A percentile compares a stretch with the other conserved stretches of the same genome.
Evolutionary conservation across 805 yeast genomes (phyloP).

Genomic region (Jamesozyma spencerorum): DNA sequence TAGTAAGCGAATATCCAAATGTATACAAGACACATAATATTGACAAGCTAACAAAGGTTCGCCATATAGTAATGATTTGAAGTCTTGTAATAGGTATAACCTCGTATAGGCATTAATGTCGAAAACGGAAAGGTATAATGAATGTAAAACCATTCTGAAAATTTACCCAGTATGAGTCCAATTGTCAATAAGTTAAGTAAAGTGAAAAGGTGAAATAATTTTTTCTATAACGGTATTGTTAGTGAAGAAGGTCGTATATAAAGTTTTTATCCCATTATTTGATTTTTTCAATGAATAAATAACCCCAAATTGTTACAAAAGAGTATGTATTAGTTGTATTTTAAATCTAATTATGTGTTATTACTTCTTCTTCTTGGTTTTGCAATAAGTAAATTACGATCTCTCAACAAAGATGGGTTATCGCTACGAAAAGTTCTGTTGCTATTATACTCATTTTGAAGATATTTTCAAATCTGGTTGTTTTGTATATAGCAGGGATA

Average conservation of each 20-base stretch:
- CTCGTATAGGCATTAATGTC: conserved; percentile 72
- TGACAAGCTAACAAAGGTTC: conserved; percentile 88
- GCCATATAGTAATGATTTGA: conserved; percentile 83
- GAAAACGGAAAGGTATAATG: conserved; percentile 56
- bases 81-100: conserved; percentile 69
- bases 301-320: no score
- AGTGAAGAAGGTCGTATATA: conserved; percentile 27
- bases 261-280: conserved; percentile 21
- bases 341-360: no score
- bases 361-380: no score
- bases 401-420: no score
- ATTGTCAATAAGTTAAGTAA: conserved; percentile 56
- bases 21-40: conserved; percentile 54
- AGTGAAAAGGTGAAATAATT: conserved; percentile 69
- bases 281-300: conserved; percentile 14
- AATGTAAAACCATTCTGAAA: conserved; percentile 69
- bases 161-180: conserved; percentile 70
- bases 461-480: no score
- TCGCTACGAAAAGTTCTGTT: no score
- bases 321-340: no score
- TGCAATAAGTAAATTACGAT: no score
- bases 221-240: conserved; percentile 54
- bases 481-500: no score
- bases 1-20: conserved; percentile 81
- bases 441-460: no score